Evolutionary conservation across 2,329 filamentous ascomycete species (phyloP).

Genomic region (Oidium heveae): DNA sequence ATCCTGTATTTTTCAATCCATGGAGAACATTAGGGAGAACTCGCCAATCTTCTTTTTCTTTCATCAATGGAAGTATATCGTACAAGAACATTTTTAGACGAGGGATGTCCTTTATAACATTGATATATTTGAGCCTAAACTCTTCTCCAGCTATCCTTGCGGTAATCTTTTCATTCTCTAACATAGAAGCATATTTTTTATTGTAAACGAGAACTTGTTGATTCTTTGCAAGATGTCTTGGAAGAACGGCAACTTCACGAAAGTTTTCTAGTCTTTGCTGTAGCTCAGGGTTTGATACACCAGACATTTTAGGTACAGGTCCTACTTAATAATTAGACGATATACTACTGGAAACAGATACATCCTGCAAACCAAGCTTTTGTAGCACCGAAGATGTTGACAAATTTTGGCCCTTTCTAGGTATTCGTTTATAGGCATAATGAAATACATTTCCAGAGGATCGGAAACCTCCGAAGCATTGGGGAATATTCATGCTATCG

Average conservation of each 20-base stretch:
- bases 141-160: conserved; percentile 31
- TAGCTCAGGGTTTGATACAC: conserved; percentile 26
- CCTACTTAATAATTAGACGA: conserved; percentile 4
- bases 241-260: conserved; percentile 33
- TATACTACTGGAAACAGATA: neutral
- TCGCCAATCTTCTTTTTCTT: conserved; percentile 13
- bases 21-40: conserved; percentile 8
- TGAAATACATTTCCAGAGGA: too few species aligned
- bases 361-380: conserved; percentile 8
- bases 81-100: conserved; percentile 1
- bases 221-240: conserved; percentile 26
- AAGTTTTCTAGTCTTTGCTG: conserved; percentile 25
- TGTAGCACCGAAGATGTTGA: conserved; percentile 9
- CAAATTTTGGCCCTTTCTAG: neutral
- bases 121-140: conserved; percentile 11
- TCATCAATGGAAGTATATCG: conserved; percentile 10
- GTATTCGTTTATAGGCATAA: too few species aligned
- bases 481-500: too few species aligned
- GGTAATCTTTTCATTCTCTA: conserved; percentile 28
- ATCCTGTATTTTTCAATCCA: conserved; percentile 7
- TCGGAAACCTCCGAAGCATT: too few species aligned
- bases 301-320: conserved; percentile 18
- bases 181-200: conserved; percentile 19
- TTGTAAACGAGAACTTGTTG: conserved; percentile 29
- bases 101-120: conserved; percentile 7